Evolutionary conservation across 352 stramenopile species (phyloP), one percentile per base, ranked within the genome.

Genomic region (Elongisporangium senticosum): DNA sequence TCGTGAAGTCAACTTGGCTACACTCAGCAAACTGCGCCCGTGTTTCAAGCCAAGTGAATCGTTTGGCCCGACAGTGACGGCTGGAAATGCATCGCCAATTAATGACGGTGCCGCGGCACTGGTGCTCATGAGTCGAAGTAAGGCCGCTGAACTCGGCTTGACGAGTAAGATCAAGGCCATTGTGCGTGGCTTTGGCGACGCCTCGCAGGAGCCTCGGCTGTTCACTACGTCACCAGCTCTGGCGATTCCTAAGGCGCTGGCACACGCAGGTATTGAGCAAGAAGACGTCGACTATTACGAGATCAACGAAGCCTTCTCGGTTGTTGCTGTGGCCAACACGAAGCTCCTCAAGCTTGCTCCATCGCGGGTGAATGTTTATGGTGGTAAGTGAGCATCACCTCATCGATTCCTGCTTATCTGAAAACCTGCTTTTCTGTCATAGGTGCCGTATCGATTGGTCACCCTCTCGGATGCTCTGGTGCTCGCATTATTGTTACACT

Each of bases 281-380:
- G 71, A 65, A 13, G 90, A 98, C 64, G 76, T 99, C 6, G 93
- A 99, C 47, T 98, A 89, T 70, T 93, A 96, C 68, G 97, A 99
- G 77, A 97, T 99, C 62, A 99, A 99, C 68, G 96, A 99, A 66
- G 97, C 96, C 20, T 99, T 99, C 70, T 82, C 91, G 2, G 95
- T 98, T 15, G 96, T 99, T 7, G 77, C 91, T 0, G 79, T 98
- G 19, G 92, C 86, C 2, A 99, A 98, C 75, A 90, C 85, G 55
- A 70, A 96, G 69, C 61, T 98, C 10, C 49, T 99, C 52, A 78
- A 83, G 26, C 65, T 99, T 6, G 87, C 98, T 71, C 65, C 68
- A 20, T 65, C 67, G 28, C 85, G 76, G 57, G 90, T 99, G 11
- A 99, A 99, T 74, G 90, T 98, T 2, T 96, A 98, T 67, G 97